phyloP scores from a whole-genome alignment of 2,329 filamentous ascomycete species.

The Huntiella bhutanensis region DNA sequence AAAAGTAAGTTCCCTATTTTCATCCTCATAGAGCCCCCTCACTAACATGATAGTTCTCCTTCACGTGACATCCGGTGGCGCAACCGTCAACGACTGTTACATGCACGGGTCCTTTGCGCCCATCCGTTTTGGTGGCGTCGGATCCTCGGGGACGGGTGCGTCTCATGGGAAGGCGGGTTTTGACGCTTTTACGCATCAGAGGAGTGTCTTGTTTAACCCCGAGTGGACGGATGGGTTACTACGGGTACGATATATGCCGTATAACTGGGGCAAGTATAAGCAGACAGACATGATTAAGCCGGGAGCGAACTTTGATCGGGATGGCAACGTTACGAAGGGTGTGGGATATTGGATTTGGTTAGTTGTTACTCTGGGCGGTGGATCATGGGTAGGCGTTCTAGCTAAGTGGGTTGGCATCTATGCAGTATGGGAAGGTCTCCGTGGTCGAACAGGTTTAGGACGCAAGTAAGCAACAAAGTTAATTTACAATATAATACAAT shows the following conservation, averaged over 20 bases:
- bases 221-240: slow-evolving; percentile 49
- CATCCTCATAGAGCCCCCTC: not conserved
- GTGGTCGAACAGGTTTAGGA: too few species aligned
- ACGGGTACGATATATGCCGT: slow-evolving; percentile 49
- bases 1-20: slow-evolving; percentile 34
- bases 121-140: slow-evolving; percentile 67
- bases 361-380: slow-evolving; percentile 31
- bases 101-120: slow-evolving; percentile 54
- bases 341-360: slow-evolving; percentile 35
- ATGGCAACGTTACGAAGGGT: slow-evolving; percentile 32
- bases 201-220: slow-evolving; percentile 40
- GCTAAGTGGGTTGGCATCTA: slow-evolving; percentile 26
- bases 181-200: slow-evolving; percentile 45
- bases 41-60: slow-evolving; percentile 30
- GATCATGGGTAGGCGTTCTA: slow-evolving; percentile 29
- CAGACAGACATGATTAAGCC: slow-evolving; percentile 27
- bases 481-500: too few species aligned
- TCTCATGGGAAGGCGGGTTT: slow-evolving; percentile 65
- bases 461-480: too few species aligned
- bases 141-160: slow-evolving; percentile 54
- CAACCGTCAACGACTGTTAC: slow-evolving; percentile 45
- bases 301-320: slow-evolving; percentile 40
- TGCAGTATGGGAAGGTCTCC: not conserved
- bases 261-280: slow-evolving; percentile 19
- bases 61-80: slow-evolving; percentile 48